phyloP scores from a whole-genome alignment of 2,329 filamentous ascomycete species.

The Raffaelea ambrosiae region DNA sequence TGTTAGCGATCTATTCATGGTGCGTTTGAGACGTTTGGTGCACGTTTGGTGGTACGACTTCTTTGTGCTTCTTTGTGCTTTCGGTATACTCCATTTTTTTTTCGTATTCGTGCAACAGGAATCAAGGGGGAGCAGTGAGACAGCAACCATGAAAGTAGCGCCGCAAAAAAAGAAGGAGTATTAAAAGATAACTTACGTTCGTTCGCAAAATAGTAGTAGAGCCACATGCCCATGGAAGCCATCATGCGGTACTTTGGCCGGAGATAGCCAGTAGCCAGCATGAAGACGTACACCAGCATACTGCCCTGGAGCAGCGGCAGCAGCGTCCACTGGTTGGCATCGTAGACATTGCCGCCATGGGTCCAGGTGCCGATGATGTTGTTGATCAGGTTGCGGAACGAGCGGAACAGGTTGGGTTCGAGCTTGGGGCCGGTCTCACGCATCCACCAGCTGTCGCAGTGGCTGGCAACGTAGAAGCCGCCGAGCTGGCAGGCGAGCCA shows the following conservation, averaged over 20 bases:
- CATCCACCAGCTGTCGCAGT: conserved; percentile 53
- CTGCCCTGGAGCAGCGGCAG: conserved; percentile 45
- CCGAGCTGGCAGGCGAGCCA: conserved; percentile 47
- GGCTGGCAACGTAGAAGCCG: conserved; percentile 45
- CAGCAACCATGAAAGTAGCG: too few relatives aligned
- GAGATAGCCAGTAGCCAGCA: conserved; percentile 41
- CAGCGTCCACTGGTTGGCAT: conserved; percentile 51
- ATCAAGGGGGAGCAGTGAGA: too few relatives aligned
- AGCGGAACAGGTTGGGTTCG: conserved; percentile 28
- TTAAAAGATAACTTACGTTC: conserved; percentile 21
- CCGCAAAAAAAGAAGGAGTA: too few relatives aligned
- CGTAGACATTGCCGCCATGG: conserved; percentile 39
- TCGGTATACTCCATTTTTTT: too few relatives aligned
- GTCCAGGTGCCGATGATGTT: conserved; percentile 45
- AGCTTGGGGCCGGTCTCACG: conserved; percentile 36
- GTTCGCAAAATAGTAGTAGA: conserved; percentile 37
- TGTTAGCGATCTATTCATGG: conserved; percentile 8
- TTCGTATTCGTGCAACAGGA: too few relatives aligned
- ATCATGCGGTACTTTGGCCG: conserved; percentile 40
- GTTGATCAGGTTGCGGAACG: conserved; percentile 33
- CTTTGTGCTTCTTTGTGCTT: too few relatives aligned
- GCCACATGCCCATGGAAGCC: conserved; percentile 34
- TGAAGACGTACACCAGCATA: conserved; percentile 44
- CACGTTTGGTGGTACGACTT: too few relatives aligned
- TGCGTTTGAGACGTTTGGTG: too few relatives aligned